Base-by-base conservation (phyloP, 768 basidiomycete species). In the Omphalotus guepiniiformis region DNA sequence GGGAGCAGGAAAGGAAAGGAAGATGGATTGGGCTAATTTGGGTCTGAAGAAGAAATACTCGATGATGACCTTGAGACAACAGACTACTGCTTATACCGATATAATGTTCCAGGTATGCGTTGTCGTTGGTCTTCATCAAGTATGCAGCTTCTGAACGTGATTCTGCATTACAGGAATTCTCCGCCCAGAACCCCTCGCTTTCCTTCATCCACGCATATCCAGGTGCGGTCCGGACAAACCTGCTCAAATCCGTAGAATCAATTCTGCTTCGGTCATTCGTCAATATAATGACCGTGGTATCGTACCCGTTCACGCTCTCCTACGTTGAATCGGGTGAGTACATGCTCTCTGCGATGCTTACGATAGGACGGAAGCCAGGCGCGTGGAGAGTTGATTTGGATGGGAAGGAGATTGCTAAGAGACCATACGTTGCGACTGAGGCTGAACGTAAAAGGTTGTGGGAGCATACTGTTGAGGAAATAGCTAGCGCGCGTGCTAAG, bases 191-290 rank as follows among this genome's bases (percentile, higher is more conserved):
- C 36, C 67, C 66, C 2, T 50, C 39, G 18, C 34, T 70, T 28
- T 57, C 63, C 4, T 71, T 74, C 58, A 57, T 62, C 1, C 72
- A 72, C 50, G 57, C 56, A 1, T 56, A 55, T 39, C 72, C 72
- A 0, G 72, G 72, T 11, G 35, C 59, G 12, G 70, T 72, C 6
- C 58, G 60, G 29, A 71, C 72, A 7, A 25, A 47, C 6, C 43
- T 68, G 7, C 37, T 64, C 28, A 49, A 53, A 32, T n/a, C 39
- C 1, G 49, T 53, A 11, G 52, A 54, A 25, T 42, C 50, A 36
- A 44, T 45, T 45, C 27, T 36, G 8, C 26, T 58, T n/a, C 50
- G 44, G 8, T 50, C 46, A 30, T 44, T 50, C 34, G 34, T 27
- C 2, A 53, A 52, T 15, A 37, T 58, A 9, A 18, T 58, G 7